These are phyloP conservation scores for Calonectria pseudoturangicola DNA, from an alignment of 2,329 filamentous ascomycete genomes.

Conservation along the genomic window DNA sequence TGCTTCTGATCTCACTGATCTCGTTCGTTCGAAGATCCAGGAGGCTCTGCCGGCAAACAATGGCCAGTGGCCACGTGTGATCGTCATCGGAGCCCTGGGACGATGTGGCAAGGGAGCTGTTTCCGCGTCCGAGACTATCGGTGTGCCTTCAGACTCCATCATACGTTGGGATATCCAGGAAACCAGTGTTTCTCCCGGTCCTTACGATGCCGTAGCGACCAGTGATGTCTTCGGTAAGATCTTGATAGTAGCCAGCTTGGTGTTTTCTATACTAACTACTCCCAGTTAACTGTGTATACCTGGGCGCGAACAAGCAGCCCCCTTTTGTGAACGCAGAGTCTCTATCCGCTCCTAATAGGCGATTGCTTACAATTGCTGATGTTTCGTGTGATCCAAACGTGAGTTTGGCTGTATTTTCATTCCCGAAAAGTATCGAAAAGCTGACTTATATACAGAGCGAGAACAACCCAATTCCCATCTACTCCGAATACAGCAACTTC, in stretches of 20 bases:
- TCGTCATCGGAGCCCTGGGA: conserved; percentile 76
- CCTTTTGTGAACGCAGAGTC: conserved; percentile 86
- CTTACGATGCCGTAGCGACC: conserved; percentile 82
- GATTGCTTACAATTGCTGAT: conserved; percentile 86
- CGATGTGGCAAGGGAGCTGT: conserved; percentile 78
- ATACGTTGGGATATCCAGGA: conserved; percentile 79
- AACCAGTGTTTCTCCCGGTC: conserved; percentile 75
- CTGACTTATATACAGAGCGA: conserved; percentile 66
- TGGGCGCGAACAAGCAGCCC: conserved; percentile 78
- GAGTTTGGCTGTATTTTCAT: not conserved
- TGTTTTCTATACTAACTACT: conserved; percentile 70
- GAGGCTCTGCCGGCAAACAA: conserved; percentile 74
- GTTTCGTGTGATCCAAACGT: conserved; percentile 81
- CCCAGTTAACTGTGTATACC: conserved; percentile 83
- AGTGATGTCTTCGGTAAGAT: not conserved
- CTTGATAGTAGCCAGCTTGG: conserved; percentile 64
- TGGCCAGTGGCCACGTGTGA: conserved; percentile 79
- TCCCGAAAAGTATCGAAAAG: not conserved
- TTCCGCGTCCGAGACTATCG: conserved; percentile 71
- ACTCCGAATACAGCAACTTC: conserved; percentile 88
- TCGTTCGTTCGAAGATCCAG: conserved; percentile 42
- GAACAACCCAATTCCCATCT: conserved; percentile 83
- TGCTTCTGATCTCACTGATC: conserved; percentile 67
- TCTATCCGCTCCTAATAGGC: conserved; percentile 76
- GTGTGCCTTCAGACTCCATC: conserved; percentile 80